phyloP scores from a whole-genome alignment of 179 eudicot species.

The Amaranthus tricolor region DNA sequence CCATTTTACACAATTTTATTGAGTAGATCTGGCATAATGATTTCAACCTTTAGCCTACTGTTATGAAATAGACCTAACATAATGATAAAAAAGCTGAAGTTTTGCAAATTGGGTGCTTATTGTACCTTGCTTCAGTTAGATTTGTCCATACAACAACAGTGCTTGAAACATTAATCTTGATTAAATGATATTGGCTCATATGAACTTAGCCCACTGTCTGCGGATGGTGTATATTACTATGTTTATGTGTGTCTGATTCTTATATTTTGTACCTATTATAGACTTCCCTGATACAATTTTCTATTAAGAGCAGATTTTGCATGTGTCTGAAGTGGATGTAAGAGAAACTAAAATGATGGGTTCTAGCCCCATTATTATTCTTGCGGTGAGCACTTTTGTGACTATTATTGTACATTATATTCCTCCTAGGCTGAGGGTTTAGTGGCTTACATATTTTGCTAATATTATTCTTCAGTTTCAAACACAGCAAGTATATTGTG shows the following conservation, averaged over 20 bases:
- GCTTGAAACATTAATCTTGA: no score
- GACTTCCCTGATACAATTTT: slow-evolving; percentile 8
- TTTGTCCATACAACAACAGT: no score
- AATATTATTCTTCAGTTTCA: slow-evolving; percentile 56
- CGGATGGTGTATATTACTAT: background rate
- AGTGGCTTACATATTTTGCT: slow-evolving; percentile 13
- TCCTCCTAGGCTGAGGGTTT: background rate
- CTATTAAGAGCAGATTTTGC: slow-evolving; percentile 61
- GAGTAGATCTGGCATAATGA: no score
- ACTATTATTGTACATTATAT: background rate
- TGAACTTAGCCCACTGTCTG: no score
- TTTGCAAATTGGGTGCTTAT: background rate
- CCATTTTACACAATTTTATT: no score
- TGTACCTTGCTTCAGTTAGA: background rate
- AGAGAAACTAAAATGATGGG: slow-evolving; percentile 97
- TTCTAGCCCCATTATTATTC: slow-evolving; percentile 70
- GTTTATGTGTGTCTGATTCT: background rate
- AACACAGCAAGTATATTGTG: slow-evolving; percentile 93
- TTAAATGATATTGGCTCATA: no score
- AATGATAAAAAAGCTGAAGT: background rate
- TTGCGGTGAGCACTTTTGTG: slow-evolving; percentile 42
- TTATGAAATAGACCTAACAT: background rate
- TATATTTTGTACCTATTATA: background rate
- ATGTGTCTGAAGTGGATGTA: slow-evolving; percentile 76
- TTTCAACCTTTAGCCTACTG: background rate